Conservation (phyloP, 495 filamentous ascomycete genomes). For the Tuber borchii region DNA sequence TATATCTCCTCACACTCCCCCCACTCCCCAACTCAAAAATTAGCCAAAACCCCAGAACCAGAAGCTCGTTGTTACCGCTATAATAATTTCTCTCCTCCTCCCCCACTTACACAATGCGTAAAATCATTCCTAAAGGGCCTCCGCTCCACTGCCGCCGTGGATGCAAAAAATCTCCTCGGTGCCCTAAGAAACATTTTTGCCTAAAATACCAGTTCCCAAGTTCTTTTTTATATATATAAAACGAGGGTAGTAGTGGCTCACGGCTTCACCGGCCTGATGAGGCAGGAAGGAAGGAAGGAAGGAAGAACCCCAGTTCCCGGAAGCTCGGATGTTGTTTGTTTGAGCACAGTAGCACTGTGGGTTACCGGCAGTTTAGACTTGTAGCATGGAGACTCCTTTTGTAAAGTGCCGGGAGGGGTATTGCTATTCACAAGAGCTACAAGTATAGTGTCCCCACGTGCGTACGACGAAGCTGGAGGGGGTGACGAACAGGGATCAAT, state of each 20-base stretch:
- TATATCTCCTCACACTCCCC: background rate
- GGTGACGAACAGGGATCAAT: no score
- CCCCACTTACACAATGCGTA: slow-evolving; percentile 24
- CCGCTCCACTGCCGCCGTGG: background rate
- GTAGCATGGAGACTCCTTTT: background rate
- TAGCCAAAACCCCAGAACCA: background rate
- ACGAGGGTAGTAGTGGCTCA: background rate
- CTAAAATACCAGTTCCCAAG: background rate
- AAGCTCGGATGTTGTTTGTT: background rate
- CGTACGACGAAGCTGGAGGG: no score
- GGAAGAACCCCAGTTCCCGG: background rate
- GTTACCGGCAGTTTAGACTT: background rate
- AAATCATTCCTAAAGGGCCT: slow-evolving; percentile 16
- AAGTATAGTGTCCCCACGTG: no score
- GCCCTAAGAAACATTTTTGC: background rate
- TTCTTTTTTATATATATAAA: no score
- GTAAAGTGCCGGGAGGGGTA: background rate
- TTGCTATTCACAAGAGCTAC: background rate
- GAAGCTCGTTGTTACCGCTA: background rate
- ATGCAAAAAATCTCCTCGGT: background rate
- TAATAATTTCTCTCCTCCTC: background rate
- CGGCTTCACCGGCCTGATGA: background rate
- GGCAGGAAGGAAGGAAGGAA: background rate
- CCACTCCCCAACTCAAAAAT: background rate
- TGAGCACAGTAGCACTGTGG: background rate